Percentiles rank a stretch among this genome's conserved stretches.
These are phyloP conservation scores for Epichloe elymi DNA, from an alignment of 2,329 filamentous ascomycete species.

Conservation along the genomic window DNA sequence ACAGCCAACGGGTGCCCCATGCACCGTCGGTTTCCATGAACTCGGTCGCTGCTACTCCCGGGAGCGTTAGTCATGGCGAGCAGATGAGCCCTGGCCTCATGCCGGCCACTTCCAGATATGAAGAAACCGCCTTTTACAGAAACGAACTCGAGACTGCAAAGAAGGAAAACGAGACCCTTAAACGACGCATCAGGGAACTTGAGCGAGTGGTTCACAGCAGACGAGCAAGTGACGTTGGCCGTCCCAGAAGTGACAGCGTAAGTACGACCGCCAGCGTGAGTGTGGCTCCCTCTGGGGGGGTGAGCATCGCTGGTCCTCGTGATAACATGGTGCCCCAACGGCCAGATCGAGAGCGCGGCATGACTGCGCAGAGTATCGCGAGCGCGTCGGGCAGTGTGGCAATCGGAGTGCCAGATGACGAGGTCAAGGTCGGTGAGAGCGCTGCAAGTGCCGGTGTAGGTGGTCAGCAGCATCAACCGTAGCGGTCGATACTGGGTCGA, in stretches of 20 bases:
- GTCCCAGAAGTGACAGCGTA: conserved; percentile 36
- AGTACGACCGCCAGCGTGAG: conserved; percentile 39
- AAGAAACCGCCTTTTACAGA: conserved; percentile 47
- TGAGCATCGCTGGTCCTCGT: conserved; percentile 33
- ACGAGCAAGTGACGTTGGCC: conserved; percentile 32
- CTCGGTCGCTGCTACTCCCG: conserved; percentile 28
- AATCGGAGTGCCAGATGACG: conserved; percentile 45
- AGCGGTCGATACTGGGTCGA: neutral
- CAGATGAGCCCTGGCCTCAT: conserved; percentile 41
- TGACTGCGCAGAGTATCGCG: conserved; percentile 28
- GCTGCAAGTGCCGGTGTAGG: conserved; percentile 34
- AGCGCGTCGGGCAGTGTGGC: conserved; percentile 33
- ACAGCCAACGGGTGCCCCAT: conserved; percentile 30
- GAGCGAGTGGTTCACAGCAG: conserved; percentile 41
- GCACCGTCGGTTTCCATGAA: conserved; percentile 21
- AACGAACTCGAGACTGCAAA: conserved; percentile 48
- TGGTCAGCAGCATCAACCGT: conserved; percentile 1
- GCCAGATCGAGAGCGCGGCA: conserved; percentile 30
- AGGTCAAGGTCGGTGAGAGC: conserved; percentile 48
- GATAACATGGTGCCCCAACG: conserved; percentile 18
- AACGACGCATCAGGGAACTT: conserved; percentile 47
- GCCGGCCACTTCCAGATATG: conserved; percentile 45
- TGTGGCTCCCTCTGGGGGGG: conserved; percentile 24
- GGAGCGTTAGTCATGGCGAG: conserved; percentile 20
- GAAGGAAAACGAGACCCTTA: conserved; percentile 49